These are phyloP conservation scores for Cocos nucifera DNA, from an alignment of 176 grass and related monocot species.

Conservation along the genomic window DNA sequence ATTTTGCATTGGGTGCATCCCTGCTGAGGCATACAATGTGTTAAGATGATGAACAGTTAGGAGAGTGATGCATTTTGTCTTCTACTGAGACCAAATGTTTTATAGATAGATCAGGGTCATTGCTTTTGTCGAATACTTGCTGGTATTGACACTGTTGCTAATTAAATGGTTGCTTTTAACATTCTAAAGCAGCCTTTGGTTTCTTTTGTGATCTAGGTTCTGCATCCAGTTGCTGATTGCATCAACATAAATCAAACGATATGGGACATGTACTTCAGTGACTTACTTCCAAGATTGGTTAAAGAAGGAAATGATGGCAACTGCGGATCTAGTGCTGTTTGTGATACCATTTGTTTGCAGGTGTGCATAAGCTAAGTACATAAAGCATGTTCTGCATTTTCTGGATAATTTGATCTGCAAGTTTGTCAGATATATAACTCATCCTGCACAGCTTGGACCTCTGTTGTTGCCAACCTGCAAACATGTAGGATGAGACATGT, in stretches of 20 bases:
- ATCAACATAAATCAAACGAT: conserved; percentile 92
- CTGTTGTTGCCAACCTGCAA: too few relatives aligned
- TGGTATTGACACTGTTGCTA: background rate
- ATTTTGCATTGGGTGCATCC: too few relatives aligned
- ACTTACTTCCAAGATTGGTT: conserved; percentile 72
- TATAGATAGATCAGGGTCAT: too few relatives aligned
- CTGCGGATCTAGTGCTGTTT: conserved; percentile 77
- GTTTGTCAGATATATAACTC: too few relatives aligned
- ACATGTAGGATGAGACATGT: too few relatives aligned
- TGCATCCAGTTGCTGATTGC: conserved; percentile 65
- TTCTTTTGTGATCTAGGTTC: conserved; percentile 38
- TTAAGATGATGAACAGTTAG: too few relatives aligned
- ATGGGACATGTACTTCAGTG: conserved; percentile 87
- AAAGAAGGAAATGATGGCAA: conserved; percentile 83
- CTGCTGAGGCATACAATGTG: too few relatives aligned
- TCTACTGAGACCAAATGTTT: too few relatives aligned
- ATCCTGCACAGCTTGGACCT: too few relatives aligned
- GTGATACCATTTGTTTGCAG: conserved; percentile 87
- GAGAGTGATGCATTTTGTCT: too few relatives aligned
- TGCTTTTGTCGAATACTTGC: background rate
- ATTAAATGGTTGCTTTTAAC: background rate
- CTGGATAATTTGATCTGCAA: too few relatives aligned
- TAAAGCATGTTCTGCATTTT: too few relatives aligned
- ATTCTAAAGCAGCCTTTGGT: conserved; percentile 3
- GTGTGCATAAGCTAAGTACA: conserved; percentile 20